Conservation (phyloP, 345 rosid genomes). For the Geranium brycei region DNA sequence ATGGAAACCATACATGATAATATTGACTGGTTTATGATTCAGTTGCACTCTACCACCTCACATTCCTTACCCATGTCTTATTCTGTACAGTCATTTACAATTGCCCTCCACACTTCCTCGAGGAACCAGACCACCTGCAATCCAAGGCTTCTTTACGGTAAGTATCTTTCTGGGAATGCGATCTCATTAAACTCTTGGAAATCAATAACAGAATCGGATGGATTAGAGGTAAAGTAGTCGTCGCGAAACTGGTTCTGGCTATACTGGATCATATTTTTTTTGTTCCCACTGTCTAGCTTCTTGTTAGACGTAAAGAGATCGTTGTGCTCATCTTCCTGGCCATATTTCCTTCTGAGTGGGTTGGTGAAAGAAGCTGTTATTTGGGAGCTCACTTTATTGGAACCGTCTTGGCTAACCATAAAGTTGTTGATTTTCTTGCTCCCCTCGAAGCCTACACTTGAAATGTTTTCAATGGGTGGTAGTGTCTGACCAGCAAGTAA, state of each 20-base stretch:
- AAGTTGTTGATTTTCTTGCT: constrained; percentile 10
- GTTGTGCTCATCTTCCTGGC: too few relatives aligned
- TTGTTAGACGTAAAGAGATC: not conserved
- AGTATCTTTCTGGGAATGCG: too few relatives aligned
- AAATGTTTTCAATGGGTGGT: constrained; percentile 16
- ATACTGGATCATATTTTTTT: constrained; percentile 7
- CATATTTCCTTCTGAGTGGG: too few relatives aligned
- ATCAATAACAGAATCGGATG: constrained; percentile 14
- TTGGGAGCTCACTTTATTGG: constrained; percentile 6
- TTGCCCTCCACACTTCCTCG: not conserved
- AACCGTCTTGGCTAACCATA: not conserved
- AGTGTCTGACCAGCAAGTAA: constrained; percentile 19
- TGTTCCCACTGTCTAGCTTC: constrained; percentile 8
- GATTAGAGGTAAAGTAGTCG: constrained; percentile 13
- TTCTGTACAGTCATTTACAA: constrained; percentile 2
- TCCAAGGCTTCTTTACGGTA: constrained; percentile 7
- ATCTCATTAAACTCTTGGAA: constrained; percentile 9
- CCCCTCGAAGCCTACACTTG: constrained; percentile 15
- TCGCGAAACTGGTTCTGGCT: constrained; percentile 16
- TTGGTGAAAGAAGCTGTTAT: constrained; percentile 1
- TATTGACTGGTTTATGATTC: too few relatives aligned
- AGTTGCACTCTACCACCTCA: too few relatives aligned
- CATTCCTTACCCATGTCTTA: not conserved
- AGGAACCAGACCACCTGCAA: not conserved
- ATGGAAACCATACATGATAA: too few relatives aligned